These are phyloP conservation scores for Linnemannia hyalina DNA, from an alignment of 192 early-diverging fungal species.

Conservation along the genomic window DNA sequence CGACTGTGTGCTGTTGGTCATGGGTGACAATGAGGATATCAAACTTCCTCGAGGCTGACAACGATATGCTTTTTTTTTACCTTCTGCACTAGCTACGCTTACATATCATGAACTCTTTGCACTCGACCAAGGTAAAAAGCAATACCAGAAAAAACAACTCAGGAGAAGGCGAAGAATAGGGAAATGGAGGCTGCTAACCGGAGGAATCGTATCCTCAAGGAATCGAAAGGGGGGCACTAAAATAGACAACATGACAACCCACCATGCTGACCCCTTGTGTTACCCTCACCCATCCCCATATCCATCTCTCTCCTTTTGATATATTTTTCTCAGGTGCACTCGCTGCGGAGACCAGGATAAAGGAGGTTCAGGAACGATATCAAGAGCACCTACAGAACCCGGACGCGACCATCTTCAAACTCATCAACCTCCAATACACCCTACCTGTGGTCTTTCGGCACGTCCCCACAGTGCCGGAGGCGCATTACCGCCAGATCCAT, in stretches of 20 bases:
- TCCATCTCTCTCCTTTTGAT: not conserved
- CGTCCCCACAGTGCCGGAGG: conserved; percentile 50
- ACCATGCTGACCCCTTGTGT: not conserved
- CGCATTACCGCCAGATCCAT: conserved; percentile 47
- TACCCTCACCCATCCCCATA: not conserved
- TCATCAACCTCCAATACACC: conserved; percentile 37
- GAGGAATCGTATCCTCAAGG: not conserved
- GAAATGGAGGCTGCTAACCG: not conserved
- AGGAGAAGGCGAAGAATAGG: not conserved
- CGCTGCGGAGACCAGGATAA: conserved; percentile 28
- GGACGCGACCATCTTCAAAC: conserved; percentile 50
- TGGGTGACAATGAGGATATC: not conserved
- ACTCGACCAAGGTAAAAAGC: conserved; percentile 47
- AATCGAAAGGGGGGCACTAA: not conserved
- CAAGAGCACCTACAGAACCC: conserved; percentile 35
- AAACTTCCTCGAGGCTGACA: not conserved
- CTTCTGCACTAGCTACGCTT: conserved; percentile 17
- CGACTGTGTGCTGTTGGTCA: not conserved
- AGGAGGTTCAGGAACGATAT: conserved; percentile 45
- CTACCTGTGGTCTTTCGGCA: conserved; percentile 47
- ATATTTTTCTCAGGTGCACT: conserved; percentile 21
- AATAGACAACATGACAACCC: not conserved
- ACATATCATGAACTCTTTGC: conserved; percentile 50
- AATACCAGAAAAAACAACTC: too few relatives aligned
- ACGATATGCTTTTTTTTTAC: not conserved